These are phyloP conservation scores for Suillus subaureus DNA, from an alignment of 768 basidiomycete genomes.

Conservation along the genomic window DNA sequence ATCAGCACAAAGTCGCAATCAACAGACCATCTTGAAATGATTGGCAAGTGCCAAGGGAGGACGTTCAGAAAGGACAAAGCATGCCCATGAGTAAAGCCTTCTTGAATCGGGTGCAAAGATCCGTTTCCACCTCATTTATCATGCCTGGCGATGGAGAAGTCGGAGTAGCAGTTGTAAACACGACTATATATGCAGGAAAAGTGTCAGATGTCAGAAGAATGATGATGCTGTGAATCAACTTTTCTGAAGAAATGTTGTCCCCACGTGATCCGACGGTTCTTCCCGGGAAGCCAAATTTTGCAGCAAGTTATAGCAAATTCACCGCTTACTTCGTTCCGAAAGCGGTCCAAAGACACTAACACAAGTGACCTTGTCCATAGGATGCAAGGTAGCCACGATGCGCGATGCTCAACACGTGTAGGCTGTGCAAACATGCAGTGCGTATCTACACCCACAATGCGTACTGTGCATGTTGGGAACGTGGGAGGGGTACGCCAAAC, in stretches of 20 bases:
- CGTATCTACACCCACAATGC: neutral
- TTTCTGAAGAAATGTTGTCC: neutral
- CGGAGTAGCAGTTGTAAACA: slow-evolving; percentile 23
- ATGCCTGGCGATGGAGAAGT: slow-evolving; percentile 5
- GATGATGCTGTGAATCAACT: neutral
- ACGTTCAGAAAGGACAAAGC: slow-evolving; percentile 70
- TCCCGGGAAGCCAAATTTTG: neutral
- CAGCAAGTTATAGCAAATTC: neutral
- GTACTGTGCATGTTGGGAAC: neutral
- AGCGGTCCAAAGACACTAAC: neutral
- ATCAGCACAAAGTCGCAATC: neutral
- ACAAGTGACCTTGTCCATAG: neutral
- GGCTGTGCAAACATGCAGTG: neutral
- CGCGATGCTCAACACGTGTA: slow-evolving; percentile 1
- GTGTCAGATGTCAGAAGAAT: neutral
- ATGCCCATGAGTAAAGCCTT: slow-evolving; percentile 98
- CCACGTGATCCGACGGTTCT: neutral
- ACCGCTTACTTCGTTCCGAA: neutral
- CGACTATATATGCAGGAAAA: neutral
- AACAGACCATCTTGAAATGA: slow-evolving; percentile 36
- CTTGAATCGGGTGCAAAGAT: slow-evolving; percentile 52
- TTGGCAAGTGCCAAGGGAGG: slow-evolving; percentile 74
- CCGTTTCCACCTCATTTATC: slow-evolving; percentile 14
- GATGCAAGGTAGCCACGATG: neutral
- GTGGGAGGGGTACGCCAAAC: slow-evolving; percentile 7